phyloP scores from a whole-genome alignment of 441 rosid genomes.

The Corymbia citriodora region DNA sequence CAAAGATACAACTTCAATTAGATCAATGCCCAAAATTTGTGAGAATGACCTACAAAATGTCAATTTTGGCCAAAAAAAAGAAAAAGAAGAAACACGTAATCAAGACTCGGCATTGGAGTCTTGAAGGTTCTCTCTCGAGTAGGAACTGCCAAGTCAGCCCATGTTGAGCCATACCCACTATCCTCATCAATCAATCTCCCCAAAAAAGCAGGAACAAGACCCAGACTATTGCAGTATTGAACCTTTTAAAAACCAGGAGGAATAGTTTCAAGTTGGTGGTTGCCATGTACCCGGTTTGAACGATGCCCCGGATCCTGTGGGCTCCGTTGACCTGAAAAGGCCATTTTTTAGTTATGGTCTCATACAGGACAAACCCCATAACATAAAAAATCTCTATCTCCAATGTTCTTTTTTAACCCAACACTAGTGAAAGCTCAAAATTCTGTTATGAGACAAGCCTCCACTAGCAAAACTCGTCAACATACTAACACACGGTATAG shows the following conservation, averaged over 20 bases:
- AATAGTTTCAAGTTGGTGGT: conserved; percentile 52
- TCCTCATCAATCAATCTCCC: not conserved
- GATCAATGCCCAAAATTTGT: not conserved
- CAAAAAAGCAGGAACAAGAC: not conserved
- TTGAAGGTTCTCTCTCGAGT: not conserved
- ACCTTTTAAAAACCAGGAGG: not conserved
- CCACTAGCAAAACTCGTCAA: not conserved
- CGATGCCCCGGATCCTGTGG: conserved; percentile 78
- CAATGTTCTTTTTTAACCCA: not conserved
- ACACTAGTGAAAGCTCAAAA: not conserved
- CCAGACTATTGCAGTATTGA: not conserved
- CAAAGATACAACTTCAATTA: not conserved
- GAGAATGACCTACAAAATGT: not conserved
- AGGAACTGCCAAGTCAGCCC: not conserved
- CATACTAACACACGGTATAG: not conserved
- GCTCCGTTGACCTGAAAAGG: conserved; percentile 66
- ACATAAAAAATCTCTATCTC: not conserved
- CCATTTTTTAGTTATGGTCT: not conserved
- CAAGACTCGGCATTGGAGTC: not conserved
- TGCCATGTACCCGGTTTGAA: conserved; percentile 91
- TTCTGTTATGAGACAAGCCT: not conserved
- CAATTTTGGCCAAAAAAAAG: not conserved
- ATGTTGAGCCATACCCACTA: not conserved
- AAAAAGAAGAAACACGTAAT: not conserved
- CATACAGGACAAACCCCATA: not conserved